Evolutionary conservation across 1,284 basidiomycete genomes (phyloP), one percentile per base, ranked within the genome.

Genomic region (Cryptococcus jaspeensis): DNA sequence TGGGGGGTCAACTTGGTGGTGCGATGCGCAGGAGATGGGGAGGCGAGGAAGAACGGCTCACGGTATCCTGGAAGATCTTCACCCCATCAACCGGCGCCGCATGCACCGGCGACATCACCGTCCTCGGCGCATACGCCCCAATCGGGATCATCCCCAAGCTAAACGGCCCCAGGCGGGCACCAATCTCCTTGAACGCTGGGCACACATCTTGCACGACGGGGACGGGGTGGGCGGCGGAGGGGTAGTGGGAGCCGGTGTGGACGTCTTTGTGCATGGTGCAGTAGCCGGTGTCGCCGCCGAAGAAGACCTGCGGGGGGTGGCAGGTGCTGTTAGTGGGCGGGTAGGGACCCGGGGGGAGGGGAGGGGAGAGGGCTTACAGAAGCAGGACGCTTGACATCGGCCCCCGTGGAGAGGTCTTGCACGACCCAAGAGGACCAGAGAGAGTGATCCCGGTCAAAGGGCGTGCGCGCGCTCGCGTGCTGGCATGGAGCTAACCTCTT

Each of bases 141-240:
- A 88, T 87, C 0, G 86, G 85, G 57, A 87, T 82, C 70, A 88
- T 70, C 8, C 85, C 75, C 15, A 81, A 59, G 45, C 80, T 78
- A 64, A 89, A 85, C 1, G 81, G 81, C 0, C 84, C 85, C 53
- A 84, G 84, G 9, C 72, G 72, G 52, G 82, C 78, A 3, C 87
- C 87, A 52, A 88, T 85, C 72, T 86, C 81, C 63, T 81, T 80
- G 73, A 89, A 89, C 1, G 81, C 87, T 12, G 87, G 87, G 67
- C 87, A 88, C 3, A 50, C 46, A 35, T 38, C 49, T 20, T 49
- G 47, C 11, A 12, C 20, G 13, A 23, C 18, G 18, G 47, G 35
- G 2, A 22, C 37, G 12, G 47, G 47, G 18, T 45, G 25, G 7
- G 42, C 15, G 6, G 79, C 74, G 0, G 85, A 83, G 1, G 83